A percentile compares a stretch with the other conserved stretches of the same genome.
These are phyloP conservation scores for Aspergillus pseudoviridinutans DNA, from an alignment of 2,329 filamentous ascomycete genomes.

Conservation along the genomic window DNA sequence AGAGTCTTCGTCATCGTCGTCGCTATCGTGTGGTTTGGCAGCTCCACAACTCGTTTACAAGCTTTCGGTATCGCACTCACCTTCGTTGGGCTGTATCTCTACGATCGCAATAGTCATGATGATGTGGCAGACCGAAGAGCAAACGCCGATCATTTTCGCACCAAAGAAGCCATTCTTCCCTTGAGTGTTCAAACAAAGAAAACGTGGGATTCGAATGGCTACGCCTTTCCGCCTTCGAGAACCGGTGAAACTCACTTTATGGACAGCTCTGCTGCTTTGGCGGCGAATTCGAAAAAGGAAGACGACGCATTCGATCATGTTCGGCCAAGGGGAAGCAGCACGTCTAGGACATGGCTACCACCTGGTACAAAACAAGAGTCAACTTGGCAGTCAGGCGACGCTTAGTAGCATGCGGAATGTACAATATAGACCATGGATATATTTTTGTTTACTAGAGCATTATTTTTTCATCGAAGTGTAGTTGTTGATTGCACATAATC, in stretches of 20 bases:
- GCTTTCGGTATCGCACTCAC: constrained; percentile 82
- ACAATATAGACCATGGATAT: not conserved
- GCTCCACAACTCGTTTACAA: constrained; percentile 77
- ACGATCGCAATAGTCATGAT: constrained; percentile 85
- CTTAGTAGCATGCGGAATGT: constrained; percentile 16
- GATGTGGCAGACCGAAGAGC: constrained; percentile 83
- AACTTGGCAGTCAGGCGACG: constrained; percentile 64
- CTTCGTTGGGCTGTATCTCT: constrained; percentile 88
- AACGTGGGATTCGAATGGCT: constrained; percentile 35
- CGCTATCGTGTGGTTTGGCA: constrained; percentile 95
- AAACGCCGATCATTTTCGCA: constrained; percentile 59
- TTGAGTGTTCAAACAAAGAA: constrained; percentile 46
- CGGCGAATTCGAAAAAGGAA: constrained; percentile 37
- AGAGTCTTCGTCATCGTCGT: constrained; percentile 95
- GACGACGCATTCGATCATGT: constrained; percentile 44
- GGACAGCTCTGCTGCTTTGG: constrained; percentile 15
- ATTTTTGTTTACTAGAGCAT: not conserved
- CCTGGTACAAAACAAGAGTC: constrained; percentile 82
- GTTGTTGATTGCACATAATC: constrained; percentile 3
- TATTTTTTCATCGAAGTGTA: not conserved
- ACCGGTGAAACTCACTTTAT: constrained; percentile 16
- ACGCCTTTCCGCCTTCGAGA: constrained; percentile 29
- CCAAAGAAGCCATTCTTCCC: constrained; percentile 63
- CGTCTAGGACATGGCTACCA: constrained; percentile 58
- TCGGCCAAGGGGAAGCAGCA: constrained; percentile 38